A percentile compares a stretch with the other conserved stretches of the same genome.
Conservation (phyloP, 2,329 filamentous ascomycete species). For the Bipolaris victoriae region DNA sequence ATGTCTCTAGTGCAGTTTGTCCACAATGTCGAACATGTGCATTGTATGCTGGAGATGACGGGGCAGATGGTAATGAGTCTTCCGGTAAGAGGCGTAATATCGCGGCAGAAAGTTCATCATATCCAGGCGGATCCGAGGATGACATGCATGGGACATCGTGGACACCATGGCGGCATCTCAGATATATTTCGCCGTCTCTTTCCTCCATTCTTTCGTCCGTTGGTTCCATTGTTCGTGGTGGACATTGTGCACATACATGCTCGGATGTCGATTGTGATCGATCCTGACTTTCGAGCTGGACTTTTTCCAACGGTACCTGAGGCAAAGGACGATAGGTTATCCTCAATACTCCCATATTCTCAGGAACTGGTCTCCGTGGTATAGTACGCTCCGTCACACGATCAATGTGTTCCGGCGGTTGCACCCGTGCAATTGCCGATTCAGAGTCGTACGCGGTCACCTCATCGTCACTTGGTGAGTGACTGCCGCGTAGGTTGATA, state of each 20-base stretch:
- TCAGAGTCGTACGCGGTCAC: constrained; percentile 18
- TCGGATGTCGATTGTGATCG: not conserved
- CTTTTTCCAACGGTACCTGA: constrained; percentile 16
- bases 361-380: constrained; percentile 1
- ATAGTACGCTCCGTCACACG: not conserved
- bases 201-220: not conserved
- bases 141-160: not conserved
- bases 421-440: constrained; percentile 25
- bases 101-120: too few relatives aligned
- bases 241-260: not conserved
- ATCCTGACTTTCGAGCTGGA: not conserved
- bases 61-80: not conserved
- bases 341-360: not conserved
- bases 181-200: not conserved
- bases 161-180: not conserved
- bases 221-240: not conserved
- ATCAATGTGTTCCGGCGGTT: constrained; percentile 11
- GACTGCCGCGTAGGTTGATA: constrained; percentile 21
- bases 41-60: not conserved
- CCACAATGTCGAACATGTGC: not conserved
- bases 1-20: too few relatives aligned
- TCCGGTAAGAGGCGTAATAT: too few relatives aligned
- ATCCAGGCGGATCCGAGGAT: not conserved
- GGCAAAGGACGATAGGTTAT: constrained; percentile 20
- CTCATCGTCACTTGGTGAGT: constrained; percentile 10